Base-by-base conservation (phyloP, 2,329 filamentous ascomycete species). In the Blumeriella jaapii region DNA sequence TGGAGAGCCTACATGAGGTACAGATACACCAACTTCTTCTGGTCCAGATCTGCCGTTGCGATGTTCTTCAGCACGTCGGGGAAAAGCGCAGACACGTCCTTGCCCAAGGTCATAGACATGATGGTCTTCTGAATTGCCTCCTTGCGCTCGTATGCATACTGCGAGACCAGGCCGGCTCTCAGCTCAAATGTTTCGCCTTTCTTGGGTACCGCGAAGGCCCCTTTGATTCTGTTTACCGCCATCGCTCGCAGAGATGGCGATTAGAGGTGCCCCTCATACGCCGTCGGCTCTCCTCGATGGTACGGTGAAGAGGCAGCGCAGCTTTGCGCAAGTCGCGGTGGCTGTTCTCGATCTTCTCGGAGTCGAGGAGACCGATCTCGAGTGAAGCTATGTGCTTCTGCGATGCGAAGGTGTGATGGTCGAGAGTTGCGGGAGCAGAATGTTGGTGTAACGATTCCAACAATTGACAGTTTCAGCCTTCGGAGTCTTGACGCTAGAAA, bases 121-220 rank as follows among this genome's bases (percentile, higher is more conserved):
- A 98, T 98, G 47, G 91, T 98, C 71, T 94, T 96, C 59, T 98
- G 91, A 52, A 98, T 98, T 15, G 91, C 83, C 67, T 98, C 91
- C 63, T 98, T 98, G 55, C 86, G 80, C 73, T 98, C 91, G 64
- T 93, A 95, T 41, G 91, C 91, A 80, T 96, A 98, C 66, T 98
- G 91, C 46, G 91, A 98, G 46, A 93, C 91, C 59, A 98, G 68
- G 24, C 91, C 91, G 46, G 89, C 85, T 59, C 91, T 81, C 62
- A 98, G 67, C 69, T 98, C 91, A 59, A 94, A 96, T 11, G 91
- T 98, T 66, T 98, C 91, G 60, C 91, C 91, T 68, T 98, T 98
- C 56, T 81, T 78, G 52, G 91, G 91, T 59, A 78, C 79, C 59
- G 84, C 80, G 61, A 98, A 94, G 55, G 89, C 91, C 62, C 82